Conservation (phyloP, 2,329 filamentous ascomycete species). For the Fusarium sp. region DNA sequence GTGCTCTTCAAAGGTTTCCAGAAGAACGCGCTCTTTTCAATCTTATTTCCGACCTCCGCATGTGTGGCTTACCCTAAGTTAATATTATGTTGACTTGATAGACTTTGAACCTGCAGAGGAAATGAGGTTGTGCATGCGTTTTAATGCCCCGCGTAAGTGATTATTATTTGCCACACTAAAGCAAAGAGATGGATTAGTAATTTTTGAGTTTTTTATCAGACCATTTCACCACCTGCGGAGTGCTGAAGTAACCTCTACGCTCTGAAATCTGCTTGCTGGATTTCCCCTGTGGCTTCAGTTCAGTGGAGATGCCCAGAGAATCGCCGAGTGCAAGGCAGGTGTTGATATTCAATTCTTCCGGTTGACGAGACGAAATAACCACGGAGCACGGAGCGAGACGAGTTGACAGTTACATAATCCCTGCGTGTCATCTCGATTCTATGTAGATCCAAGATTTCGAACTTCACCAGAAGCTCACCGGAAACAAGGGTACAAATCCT, state of each 20-base stretch:
- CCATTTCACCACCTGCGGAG: conserved; percentile 10
- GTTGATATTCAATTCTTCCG: conserved; percentile 8
- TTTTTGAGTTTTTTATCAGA: conserved; percentile 1
- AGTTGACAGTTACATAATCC: conserved; percentile 40
- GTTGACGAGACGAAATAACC: conserved; percentile 32
- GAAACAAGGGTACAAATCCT: conserved; percentile 33
- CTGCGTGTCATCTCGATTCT: conserved; percentile 42
- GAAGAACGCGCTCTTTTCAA: conserved; percentile 22
- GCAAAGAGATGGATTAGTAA: conserved; percentile 12
- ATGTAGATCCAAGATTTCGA: conserved; percentile 38
- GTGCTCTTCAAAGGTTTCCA: conserved; percentile 35
- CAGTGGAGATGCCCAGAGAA: conserved; percentile 32
- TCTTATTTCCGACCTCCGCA: conserved; percentile 14
- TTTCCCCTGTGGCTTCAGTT: background rate
- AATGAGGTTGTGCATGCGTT: conserved; percentile 17
- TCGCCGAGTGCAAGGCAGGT: conserved; percentile 29
- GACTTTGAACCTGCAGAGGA: conserved; percentile 12
- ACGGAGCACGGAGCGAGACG: conserved; percentile 35
- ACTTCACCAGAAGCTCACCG: conserved; percentile 37
- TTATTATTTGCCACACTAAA: conserved; percentile 13
- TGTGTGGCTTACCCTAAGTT: background rate
- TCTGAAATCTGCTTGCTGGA: background rate
- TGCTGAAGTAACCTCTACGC: conserved; percentile 13
- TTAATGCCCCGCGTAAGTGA: conserved; percentile 18
- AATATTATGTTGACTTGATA: conserved; percentile 21